phyloP scores from a whole-genome alignment of 768 basidiomycete species.

The Boletus vinaceobasis region DNA sequence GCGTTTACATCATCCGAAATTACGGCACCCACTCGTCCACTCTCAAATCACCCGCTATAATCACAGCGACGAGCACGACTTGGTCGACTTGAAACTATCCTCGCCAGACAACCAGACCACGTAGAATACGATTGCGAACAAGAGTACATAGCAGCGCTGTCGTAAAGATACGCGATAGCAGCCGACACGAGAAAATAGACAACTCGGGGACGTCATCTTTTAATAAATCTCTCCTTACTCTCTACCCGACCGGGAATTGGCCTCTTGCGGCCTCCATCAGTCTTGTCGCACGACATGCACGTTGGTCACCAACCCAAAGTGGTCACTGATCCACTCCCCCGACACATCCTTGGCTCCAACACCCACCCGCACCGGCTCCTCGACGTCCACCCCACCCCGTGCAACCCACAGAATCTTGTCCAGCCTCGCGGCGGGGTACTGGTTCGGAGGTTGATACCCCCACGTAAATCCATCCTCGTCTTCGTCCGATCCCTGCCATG shows the following conservation, averaged over 20 bases:
- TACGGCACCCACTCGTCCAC: slow-evolving; percentile 1
- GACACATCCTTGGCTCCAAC: slow-evolving; percentile 44
- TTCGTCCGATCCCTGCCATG: slow-evolving; percentile 48
- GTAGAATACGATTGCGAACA: background rate
- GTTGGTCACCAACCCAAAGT: slow-evolving; percentile 54
- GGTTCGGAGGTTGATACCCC: slow-evolving; percentile 56
- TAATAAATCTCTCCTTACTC: background rate
- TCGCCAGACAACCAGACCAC: background rate
- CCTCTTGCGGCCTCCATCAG: slow-evolving; percentile 6
- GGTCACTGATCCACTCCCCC: slow-evolving; percentile 62
- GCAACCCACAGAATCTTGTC: slow-evolving; percentile 65
- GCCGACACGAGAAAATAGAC: background rate
- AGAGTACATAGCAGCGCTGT: background rate
- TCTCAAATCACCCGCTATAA: slow-evolving; percentile 5
- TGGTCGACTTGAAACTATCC: background rate
- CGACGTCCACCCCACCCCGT: slow-evolving; percentile 47
- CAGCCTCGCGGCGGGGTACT: slow-evolving; percentile 51
- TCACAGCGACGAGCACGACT: slow-evolving; percentile 5
- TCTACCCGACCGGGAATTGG: background rate
- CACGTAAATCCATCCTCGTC: slow-evolving; percentile 57
- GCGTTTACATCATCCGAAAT: slow-evolving; percentile 7
- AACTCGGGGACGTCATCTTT: background rate
- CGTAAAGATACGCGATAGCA: slow-evolving; percentile 9
- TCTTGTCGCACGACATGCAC: slow-evolving; percentile 28
- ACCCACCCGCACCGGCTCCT: slow-evolving; percentile 54